Evolutionary conservation across 164 flowering plant species (phyloP).

Genomic region (Chimonanthus salicifolius): DNA sequence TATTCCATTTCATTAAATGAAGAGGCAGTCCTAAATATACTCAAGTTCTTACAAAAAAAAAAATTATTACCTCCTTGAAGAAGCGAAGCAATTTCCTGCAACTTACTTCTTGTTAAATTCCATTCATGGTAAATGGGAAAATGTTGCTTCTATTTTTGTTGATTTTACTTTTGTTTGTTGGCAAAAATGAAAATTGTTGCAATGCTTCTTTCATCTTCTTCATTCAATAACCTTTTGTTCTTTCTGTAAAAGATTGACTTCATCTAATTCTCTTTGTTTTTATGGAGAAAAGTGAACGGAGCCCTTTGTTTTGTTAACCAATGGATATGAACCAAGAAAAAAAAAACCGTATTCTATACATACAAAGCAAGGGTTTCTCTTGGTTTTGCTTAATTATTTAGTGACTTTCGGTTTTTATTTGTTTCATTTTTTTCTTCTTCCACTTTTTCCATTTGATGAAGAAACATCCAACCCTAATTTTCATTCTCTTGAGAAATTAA

Average conservation of each 20-base stretch:
- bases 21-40: constrained; percentile 9
- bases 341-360: not conserved
- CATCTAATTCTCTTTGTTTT: too few relatives aligned
- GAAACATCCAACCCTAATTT: not conserved
- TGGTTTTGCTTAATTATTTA: not conserved
- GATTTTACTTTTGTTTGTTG: not conserved
- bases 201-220: not conserved
- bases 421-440: not conserved
- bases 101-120: too few relatives aligned
- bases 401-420: too few relatives aligned
- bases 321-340: not conserved
- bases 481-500: not conserved
- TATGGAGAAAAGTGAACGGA: not conserved
- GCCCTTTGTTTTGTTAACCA: not conserved
- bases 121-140: too few relatives aligned
- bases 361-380: not conserved
- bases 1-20: constrained; percentile 9
- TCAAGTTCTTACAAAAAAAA: not conserved
- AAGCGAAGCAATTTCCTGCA: not conserved
- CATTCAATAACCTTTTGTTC: too few relatives aligned
- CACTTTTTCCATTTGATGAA: constrained; percentile 1
- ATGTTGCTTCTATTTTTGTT: not conserved
- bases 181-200: not conserved
- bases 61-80: not conserved
- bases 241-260: not conserved